These are phyloP conservation scores for Irpex lacteus DNA, from an alignment of 1,284 basidiomycete species.

Conservation along the genomic window DNA sequence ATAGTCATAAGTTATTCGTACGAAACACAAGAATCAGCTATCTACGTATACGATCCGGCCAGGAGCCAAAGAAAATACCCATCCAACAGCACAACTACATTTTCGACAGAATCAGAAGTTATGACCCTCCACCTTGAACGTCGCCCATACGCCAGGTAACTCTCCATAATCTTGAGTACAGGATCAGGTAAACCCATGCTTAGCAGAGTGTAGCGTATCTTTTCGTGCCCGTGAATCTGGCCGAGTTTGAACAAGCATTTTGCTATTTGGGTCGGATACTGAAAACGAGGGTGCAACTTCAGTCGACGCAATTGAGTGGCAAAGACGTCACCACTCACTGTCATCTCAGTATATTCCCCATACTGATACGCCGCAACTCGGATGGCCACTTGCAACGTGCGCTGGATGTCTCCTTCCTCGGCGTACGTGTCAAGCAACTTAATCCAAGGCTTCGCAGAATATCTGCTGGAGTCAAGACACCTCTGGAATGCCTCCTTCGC, in stretches of 20 bases:
- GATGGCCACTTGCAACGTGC: constrained; percentile 89
- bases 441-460: constrained; percentile 89
- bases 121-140: constrained; percentile 79
- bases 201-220: constrained; percentile 90
- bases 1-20: not conserved
- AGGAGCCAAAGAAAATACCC: not conserved
- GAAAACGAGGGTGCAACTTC: not conserved
- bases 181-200: constrained; percentile 90
- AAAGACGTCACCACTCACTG: constrained; percentile 45
- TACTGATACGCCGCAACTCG: constrained; percentile 91
- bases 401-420: constrained; percentile 89
- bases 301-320: not conserved
- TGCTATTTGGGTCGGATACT: constrained; percentile 92
- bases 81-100: not conserved
- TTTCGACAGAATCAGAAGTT: constrained; percentile 50
- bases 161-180: constrained; percentile 85
- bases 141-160: constrained; percentile 77
- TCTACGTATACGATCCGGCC: not conserved
- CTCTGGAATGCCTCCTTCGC: constrained; percentile 97
- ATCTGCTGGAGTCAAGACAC: constrained; percentile 84
- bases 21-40: not conserved
- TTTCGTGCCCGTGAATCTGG: constrained; percentile 90
- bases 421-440: constrained; percentile 94
- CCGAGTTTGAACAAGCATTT: constrained; percentile 91
- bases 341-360: constrained; percentile 82